Evolutionary conservation across 805 yeast genomes (phyloP).

Genomic region (Cyberlindnera lachancei): DNA sequence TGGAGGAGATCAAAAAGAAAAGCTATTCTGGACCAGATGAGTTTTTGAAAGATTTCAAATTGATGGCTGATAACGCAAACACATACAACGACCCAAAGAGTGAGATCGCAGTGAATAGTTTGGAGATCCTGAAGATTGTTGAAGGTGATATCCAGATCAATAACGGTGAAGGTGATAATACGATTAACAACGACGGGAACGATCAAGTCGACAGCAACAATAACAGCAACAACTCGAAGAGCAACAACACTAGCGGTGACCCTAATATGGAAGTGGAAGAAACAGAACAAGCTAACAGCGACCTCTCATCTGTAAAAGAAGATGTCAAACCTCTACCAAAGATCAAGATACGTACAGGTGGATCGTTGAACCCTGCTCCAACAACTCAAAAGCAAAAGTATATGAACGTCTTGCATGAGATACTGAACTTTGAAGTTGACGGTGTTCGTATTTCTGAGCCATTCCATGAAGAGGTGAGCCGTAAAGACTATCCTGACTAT

Average conservation of each 20-base stretch:
- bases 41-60: slow-evolving; percentile 53
- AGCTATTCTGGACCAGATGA: slow-evolving; percentile 29
- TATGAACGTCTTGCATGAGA: slow-evolving; percentile 10
- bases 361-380: slow-evolving; percentile 1
- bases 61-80: slow-evolving; percentile 65
- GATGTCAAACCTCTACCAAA: slow-evolving; percentile 8
- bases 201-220: background rate
- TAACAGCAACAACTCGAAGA: background rate
- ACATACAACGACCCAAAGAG: slow-evolving; percentile 62
- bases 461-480: slow-evolving; percentile 68
- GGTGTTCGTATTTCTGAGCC: slow-evolving; percentile 49
- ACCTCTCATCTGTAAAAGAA: too few relatives aligned
- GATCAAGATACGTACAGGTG: slow-evolving; percentile 11
- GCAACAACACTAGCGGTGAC: background rate
- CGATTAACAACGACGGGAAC: background rate
- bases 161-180: slow-evolving; percentile 7
- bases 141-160: slow-evolving; percentile 43
- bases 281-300: background rate
- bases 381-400: slow-evolving; percentile 14
- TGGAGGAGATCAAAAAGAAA: slow-evolving; percentile 54
- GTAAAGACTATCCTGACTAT: slow-evolving; percentile 72
- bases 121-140: slow-evolving; percentile 48
- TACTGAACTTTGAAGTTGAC: slow-evolving; percentile 20
- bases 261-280: slow-evolving; percentile 1
- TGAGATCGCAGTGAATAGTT: slow-evolving; percentile 62